phyloP scores from a whole-genome alignment of 331 rosid genomes.

The Pyrus hybrid region DNA sequence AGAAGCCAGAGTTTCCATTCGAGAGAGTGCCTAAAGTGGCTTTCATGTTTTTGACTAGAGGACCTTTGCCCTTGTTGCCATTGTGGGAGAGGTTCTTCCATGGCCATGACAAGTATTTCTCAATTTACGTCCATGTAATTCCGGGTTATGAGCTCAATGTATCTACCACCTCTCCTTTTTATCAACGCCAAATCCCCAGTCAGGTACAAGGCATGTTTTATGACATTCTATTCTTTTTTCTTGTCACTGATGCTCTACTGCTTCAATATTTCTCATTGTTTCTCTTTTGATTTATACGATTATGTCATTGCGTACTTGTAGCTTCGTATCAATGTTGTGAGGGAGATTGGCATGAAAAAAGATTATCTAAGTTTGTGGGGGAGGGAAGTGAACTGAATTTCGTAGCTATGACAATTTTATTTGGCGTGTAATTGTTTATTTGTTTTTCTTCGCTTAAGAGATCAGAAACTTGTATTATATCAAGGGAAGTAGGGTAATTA shows the following conservation, averaged over 20 bases:
- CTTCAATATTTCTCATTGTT: not conserved
- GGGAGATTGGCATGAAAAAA: not conserved
- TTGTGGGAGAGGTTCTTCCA: slow-evolving; percentile 88
- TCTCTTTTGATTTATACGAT: not conserved
- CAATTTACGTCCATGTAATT: slow-evolving; percentile 62
- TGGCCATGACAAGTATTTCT: slow-evolving; percentile 50
- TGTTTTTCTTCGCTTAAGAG: not conserved
- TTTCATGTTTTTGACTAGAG: slow-evolving; percentile 87
- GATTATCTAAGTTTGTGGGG: not conserved
- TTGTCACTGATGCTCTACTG: not conserved
- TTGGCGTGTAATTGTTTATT: not conserved
- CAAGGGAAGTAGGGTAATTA: not conserved
- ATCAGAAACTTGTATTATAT: too few relatives aligned
- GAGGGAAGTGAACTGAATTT: not conserved
- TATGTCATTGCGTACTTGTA: not conserved
- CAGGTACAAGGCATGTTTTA: slow-evolving; percentile 32
- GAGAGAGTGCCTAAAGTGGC: slow-evolving; percentile 69
- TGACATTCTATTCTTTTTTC: not conserved
- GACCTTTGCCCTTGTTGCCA: slow-evolving; percentile 74
- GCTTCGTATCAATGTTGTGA: not conserved
- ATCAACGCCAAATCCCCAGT: slow-evolving; percentile 70
- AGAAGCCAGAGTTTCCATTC: slow-evolving; percentile 34
- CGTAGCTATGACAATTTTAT: not conserved
- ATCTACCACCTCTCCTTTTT: slow-evolving; percentile 50
- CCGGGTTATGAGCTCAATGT: slow-evolving; percentile 50